Evolutionary conservation across 306 rosid species (phyloP), one percentile per base, ranked within the genome.

Genomic region (Vachellia pachyceras): DNA sequence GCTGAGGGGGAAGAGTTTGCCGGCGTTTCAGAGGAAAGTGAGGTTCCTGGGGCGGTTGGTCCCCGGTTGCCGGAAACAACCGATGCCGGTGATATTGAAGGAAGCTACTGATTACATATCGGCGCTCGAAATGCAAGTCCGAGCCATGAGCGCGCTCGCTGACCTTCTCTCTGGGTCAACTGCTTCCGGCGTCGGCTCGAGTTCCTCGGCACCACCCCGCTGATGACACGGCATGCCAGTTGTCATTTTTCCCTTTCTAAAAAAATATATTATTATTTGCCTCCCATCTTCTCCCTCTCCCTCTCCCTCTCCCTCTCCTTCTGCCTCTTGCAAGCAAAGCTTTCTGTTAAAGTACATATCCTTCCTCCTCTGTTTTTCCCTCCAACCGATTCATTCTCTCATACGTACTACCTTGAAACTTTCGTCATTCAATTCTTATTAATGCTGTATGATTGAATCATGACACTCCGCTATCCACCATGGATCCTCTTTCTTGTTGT

Each of bases 41-140:
- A 80, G 84, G 66, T 81, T 93, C 2, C 89, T 96, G 0, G 98
- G 97, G 47, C 88, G 98, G 81, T 79, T 96, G 69, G 99, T 96
- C 55, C 99, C 99, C 40, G 98, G 99, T 79, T 96, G 99, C 90
- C 85, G 91, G 79, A 92, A 96, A 61, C 89, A 96, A 54, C 86
- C 97, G 3, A 57, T 92, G 58, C 97, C 98, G 79, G 97, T 96
- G 70, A 90, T 96, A 75, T 84, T 96, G 10, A 97, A 92, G 37
- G 99, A 96, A 79, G 93, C 93, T 0, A 84, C 91, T 9, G 98
- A 96, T 86, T 96, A 96, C 46, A 96, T 96, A 13, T 87, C 94
- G 1, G 99, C 99, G 1, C 92, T 93, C 75, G 94, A 93, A 94
- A 96, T 96, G 99, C 99, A 96, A 83, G 89, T 96, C 83, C 86